Evolutionary conservation across 176 grass and related monocot species (phyloP).

Genomic region (Oryza glumipatula): DNA sequence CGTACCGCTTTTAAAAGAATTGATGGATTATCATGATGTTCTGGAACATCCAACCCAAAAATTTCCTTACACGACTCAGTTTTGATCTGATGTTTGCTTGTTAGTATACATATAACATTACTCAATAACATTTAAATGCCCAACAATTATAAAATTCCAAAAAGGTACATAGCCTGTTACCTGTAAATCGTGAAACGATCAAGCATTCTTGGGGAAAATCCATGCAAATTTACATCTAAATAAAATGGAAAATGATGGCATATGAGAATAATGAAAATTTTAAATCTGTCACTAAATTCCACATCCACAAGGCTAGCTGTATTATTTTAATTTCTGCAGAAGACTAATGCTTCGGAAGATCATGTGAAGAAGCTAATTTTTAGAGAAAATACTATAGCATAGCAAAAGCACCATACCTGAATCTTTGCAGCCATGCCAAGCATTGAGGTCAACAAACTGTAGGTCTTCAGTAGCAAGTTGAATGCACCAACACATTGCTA

Average conservation of each 20-base stretch:
- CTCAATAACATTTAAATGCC: neutral
- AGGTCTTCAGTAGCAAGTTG: neutral
- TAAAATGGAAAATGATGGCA: neutral
- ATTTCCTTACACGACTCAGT: neutral
- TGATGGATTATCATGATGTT: neutral
- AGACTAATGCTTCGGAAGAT: neutral
- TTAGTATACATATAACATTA: neutral
- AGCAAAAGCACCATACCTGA: conserved; percentile 14
- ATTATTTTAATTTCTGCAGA: neutral
- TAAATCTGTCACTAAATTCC: neutral
- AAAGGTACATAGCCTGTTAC: neutral
- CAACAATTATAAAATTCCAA: neutral
- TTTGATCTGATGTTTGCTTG: neutral
- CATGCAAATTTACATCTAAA: neutral
- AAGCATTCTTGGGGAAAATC: neutral
- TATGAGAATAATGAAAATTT: neutral
- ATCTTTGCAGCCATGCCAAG: neutral
- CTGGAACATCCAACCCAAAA: neutral
- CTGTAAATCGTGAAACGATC: neutral
- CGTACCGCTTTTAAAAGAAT: no score
- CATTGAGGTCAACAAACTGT: neutral
- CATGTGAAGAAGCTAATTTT: neutral
- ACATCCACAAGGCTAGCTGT: no score
- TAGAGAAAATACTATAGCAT: neutral
- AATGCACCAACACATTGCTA: neutral